Evolutionary conservation across 2,329 filamentous ascomycete genomes (phyloP).

Genomic region (Orbilia oligospora): DNA sequence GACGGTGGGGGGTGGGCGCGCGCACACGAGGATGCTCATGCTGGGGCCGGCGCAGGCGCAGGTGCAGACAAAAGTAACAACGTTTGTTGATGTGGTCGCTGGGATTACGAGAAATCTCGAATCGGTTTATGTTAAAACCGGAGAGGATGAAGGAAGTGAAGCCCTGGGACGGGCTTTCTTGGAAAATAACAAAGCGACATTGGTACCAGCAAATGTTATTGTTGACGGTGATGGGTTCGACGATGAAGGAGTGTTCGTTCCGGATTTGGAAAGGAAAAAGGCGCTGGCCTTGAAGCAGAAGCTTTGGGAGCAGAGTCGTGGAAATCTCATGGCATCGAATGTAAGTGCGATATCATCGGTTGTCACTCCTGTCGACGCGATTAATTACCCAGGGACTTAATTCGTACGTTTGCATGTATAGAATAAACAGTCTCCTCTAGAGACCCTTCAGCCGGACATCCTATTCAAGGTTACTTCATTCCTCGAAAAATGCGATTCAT

Average conservation of each 20-base stretch:
- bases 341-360: not conserved
- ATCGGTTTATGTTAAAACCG: not conserved
- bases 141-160: not conserved
- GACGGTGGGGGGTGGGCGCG: not conserved
- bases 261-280: not conserved
- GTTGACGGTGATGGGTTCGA: slow-evolving; percentile 29
- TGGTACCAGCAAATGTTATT: not conserved
- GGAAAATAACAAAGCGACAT: slow-evolving; percentile 20
- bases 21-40: too few relatives aligned
- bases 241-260: not conserved
- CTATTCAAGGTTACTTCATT: not conserved
- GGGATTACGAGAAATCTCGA: slow-evolving; percentile 1
- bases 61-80: too few relatives aligned
- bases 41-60: too few relatives aligned
- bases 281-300: not conserved
- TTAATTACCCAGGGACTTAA: not conserved
- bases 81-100: not conserved
- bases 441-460: not conserved
- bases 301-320: slow-evolving; percentile 3
- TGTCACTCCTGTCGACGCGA: not conserved
- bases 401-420: not conserved
- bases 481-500: not conserved
- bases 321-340: not conserved
- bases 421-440: not conserved
- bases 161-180: not conserved